Conservation (phyloP, 192 early-diverging fungal genomes). For the Helicostylum pulchrum region DNA sequence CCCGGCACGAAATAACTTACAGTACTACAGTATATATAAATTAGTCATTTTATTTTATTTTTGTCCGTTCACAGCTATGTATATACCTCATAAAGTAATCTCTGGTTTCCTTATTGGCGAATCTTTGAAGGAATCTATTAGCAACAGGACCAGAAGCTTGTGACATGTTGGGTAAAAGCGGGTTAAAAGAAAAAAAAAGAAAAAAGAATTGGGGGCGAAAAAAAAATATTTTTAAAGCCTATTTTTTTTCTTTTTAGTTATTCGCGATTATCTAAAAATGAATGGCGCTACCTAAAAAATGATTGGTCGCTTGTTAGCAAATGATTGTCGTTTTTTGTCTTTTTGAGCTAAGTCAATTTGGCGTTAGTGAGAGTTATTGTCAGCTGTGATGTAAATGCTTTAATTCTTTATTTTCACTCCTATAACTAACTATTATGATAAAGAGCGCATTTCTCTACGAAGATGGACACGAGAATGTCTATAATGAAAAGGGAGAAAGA, state of each 20-base stretch:
- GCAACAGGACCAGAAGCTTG: slow-evolving; percentile 40
- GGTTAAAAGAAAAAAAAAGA: slow-evolving; percentile 8
- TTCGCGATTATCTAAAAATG: no score
- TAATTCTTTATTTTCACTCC: no score
- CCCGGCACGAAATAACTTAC: slow-evolving; percentile 33
- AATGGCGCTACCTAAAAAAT: no score
- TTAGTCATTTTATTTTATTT: not conserved
- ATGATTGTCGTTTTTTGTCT: no score
- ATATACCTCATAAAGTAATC: slow-evolving; percentile 66
- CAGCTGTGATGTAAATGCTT: no score
- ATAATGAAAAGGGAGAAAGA: slow-evolving; percentile 13
- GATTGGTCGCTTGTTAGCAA: no score
- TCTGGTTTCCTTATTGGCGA: slow-evolving; percentile 62
- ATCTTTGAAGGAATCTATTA: slow-evolving; percentile 44
- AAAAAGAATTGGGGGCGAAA: slow-evolving; percentile 1
- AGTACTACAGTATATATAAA: slow-evolving; percentile 53
- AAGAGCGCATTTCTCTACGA: not conserved
- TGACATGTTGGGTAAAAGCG: slow-evolving; percentile 30
- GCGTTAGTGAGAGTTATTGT: no score
- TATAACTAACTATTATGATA: no score
- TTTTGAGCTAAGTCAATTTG: no score
- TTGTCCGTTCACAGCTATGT: not conserved
- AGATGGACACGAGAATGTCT: slow-evolving; percentile 7
- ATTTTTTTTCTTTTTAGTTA: not conserved
- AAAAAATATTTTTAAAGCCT: not conserved